Evolutionary conservation across 345 rosid genomes (phyloP).

Genomic region (Arabis hirsuta): DNA sequence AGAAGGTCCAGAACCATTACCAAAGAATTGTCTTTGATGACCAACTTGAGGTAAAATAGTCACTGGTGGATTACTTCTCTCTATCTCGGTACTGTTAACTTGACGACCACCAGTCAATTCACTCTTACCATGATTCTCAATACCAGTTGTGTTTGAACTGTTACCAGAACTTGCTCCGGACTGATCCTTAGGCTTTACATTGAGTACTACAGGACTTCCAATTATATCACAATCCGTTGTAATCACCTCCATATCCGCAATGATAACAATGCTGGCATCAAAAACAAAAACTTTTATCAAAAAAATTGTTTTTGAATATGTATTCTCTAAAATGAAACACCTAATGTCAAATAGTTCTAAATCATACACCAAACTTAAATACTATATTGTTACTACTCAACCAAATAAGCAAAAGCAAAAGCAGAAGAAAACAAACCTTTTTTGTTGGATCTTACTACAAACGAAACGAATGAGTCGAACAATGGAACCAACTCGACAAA

Average conservation of each 20-base stretch:
- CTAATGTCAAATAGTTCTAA: too few relatives aligned
- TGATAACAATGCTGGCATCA: conserved; percentile 66
- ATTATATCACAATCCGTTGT: conserved; percentile 49
- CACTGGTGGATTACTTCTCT: conserved; percentile 43
- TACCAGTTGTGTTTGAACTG: conserved; percentile 38
- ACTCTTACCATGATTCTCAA: conserved; percentile 48
- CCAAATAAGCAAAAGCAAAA: too few relatives aligned
- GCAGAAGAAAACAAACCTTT: conserved; percentile 40
- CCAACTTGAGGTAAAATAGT: conserved; percentile 43
- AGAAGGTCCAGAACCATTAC: conserved; percentile 38
- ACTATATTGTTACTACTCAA: too few relatives aligned
- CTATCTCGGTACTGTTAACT: conserved; percentile 43
- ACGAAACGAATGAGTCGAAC: conserved; percentile 57
- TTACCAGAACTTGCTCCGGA: conserved; percentile 38
- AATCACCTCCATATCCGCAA: conserved; percentile 64
- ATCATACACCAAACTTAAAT: too few relatives aligned
- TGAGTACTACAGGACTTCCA: conserved; percentile 55
- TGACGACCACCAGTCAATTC: conserved; percentile 40
- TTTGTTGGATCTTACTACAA: conserved; percentile 59
- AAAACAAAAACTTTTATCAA: neutral
- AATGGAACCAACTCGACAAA: conserved; percentile 65
- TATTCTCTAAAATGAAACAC: neutral
- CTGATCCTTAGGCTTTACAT: conserved; percentile 44
- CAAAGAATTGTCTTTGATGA: conserved; percentile 45
- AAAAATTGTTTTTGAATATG: neutral